phyloP scores from a whole-genome alignment of 1,284 basidiomycete genomes.

The Rhodotorula sp. region DNA sequence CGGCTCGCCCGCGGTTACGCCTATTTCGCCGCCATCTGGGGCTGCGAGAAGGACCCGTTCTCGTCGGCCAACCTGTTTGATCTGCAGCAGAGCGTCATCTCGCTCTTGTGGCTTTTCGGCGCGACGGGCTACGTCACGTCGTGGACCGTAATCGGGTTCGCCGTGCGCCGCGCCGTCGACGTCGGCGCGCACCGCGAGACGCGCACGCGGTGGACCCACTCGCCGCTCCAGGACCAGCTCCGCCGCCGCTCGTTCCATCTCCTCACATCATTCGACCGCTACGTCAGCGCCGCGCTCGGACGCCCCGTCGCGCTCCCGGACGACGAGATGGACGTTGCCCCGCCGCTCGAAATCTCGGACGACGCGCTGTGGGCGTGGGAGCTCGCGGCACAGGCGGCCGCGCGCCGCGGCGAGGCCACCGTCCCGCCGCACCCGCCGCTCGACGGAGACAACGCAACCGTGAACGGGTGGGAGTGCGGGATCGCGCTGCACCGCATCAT shows the following conservation, averaged over 20 bases:
- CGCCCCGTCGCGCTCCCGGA: slow-evolving; percentile 79
- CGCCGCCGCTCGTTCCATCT: slow-evolving; percentile 81
- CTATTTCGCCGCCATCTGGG: not conserved
- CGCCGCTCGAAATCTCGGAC: slow-evolving; percentile 79
- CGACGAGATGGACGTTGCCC: slow-evolving; percentile 76
- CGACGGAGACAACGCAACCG: no score
- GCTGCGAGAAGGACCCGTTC: slow-evolving; percentile 5
- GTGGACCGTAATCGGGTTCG: slow-evolving; percentile 38
- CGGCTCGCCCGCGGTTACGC: slow-evolving; percentile 1
- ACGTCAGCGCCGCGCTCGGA: slow-evolving; percentile 59
- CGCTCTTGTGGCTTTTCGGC: slow-evolving; percentile 21
- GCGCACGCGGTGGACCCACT: slow-evolving; percentile 48
- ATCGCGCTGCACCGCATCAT: slow-evolving; percentile 15
- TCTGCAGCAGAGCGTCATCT: slow-evolving; percentile 61
- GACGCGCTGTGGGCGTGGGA: slow-evolving; percentile 53
- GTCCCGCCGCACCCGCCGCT: slow-evolving; percentile 1
- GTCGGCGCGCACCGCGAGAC: slow-evolving; percentile 55
- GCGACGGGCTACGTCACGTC: slow-evolving; percentile 6
- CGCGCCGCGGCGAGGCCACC: no score
- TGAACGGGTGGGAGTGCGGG: not conserved
- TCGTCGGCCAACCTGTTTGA: slow-evolving; percentile 60
- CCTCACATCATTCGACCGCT: slow-evolving; percentile 30
- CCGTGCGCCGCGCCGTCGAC: slow-evolving; percentile 46
- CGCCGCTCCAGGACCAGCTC: slow-evolving; percentile 61
- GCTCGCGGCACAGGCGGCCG: not conserved